Percentiles rank a stretch among this genome's conserved stretches.
These are phyloP conservation scores for Serendipita sp. DNA, from an alignment of 768 basidiomycete genomes.

Conservation along the genomic window DNA sequence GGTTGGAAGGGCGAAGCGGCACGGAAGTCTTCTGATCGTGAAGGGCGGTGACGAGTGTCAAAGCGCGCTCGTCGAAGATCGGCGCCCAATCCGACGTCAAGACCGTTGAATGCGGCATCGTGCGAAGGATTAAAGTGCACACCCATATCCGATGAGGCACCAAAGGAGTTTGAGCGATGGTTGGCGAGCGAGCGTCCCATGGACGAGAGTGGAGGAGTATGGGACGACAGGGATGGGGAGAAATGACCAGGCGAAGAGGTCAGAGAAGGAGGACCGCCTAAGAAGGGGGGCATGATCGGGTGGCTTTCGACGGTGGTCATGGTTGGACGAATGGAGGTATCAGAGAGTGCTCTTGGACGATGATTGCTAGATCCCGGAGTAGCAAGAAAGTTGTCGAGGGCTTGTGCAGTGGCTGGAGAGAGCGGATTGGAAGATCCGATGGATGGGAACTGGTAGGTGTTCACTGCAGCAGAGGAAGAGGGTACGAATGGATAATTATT, in stretches of 20 bases:
- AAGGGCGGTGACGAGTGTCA: not conserved
- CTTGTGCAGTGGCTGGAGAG: not conserved
- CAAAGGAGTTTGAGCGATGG: constrained; percentile 4
- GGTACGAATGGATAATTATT: not conserved
- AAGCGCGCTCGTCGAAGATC: not conserved
- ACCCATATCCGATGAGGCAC: not conserved
- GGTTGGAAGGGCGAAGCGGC: not conserved
- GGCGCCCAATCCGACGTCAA: constrained; percentile 1
- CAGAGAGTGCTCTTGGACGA: constrained; percentile 4
- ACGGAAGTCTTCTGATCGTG: constrained; percentile 3
- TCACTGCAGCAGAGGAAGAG: not conserved
- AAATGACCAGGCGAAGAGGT: not conserved
- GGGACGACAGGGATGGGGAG: not conserved
- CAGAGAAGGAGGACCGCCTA: not conserved
- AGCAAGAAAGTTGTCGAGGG: not conserved
- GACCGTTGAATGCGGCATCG: constrained; percentile 3
- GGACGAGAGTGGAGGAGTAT: constrained; percentile 1
- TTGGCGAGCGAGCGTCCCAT: not conserved
- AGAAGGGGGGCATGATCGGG: not conserved
- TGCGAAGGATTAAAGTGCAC: not conserved
- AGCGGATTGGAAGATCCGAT: not conserved
- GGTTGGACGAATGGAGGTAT: not conserved
- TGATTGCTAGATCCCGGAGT: not conserved
- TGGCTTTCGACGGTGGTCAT: constrained; percentile 1
- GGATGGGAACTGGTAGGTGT: not conserved